A percentile compares a stretch with the other conserved stretches of the same genome.
These are phyloP conservation scores for Ceriops zippeliana DNA, from an alignment of 345 rosid species.

Conservation along the genomic window DNA sequence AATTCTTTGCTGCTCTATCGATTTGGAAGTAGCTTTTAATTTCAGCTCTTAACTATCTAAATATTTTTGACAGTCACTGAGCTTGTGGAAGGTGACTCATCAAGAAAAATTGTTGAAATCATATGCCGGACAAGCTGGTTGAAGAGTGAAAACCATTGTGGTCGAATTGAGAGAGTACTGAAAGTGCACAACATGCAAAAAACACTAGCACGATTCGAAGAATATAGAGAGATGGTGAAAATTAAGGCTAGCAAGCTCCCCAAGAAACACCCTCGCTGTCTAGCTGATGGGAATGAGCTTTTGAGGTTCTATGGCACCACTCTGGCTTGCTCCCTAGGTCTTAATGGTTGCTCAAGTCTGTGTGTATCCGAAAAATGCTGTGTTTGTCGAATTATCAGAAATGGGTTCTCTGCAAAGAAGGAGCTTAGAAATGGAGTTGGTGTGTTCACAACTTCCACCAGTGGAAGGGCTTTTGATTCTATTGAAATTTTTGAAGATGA, in stretches of 20 bases:
- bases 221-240: constrained; percentile 84
- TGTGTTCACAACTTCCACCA: constrained; percentile 90
- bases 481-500: constrained; percentile 42
- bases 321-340: constrained; percentile 80
- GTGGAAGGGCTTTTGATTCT: constrained; percentile 83
- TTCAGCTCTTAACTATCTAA: constrained; percentile 16
- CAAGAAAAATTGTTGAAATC: constrained; percentile 96
- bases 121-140: constrained; percentile 91
- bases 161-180: constrained; percentile 83
- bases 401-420: constrained; percentile 77
- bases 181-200: constrained; percentile 97
- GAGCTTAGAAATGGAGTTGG: constrained; percentile 78
- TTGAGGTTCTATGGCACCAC: constrained; percentile 87
- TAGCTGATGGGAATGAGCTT: constrained; percentile 95
- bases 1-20: not conserved
- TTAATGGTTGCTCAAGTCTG: constrained; percentile 71
- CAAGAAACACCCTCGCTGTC: constrained; percentile 90
- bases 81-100: constrained; percentile 92
- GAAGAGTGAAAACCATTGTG: constrained; percentile 79
- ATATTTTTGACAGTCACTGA: constrained; percentile 65
- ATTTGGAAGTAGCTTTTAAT: constrained; percentile 6
- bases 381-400: constrained; percentile 69
- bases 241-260: constrained; percentile 75
- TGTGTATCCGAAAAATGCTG: constrained; percentile 75
- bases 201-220: constrained; percentile 87